Percentiles rank a stretch among this genome's conserved stretches.
phyloP scores from a whole-genome alignment of 2,329 filamentous ascomycete species.

The Verticillium isaacii region DNA sequence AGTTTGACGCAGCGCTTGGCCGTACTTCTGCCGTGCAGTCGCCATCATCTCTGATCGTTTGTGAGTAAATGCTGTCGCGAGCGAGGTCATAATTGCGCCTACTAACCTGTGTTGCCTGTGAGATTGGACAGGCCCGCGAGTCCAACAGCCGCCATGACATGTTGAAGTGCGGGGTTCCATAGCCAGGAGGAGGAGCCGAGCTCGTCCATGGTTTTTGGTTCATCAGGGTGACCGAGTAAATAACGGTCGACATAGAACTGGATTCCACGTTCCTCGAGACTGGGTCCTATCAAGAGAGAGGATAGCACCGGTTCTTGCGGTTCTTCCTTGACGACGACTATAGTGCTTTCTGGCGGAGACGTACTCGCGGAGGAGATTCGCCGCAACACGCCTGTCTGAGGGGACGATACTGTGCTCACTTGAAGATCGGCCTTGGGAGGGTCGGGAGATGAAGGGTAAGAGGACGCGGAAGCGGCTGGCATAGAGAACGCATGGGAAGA shows the following conservation, averaged over 20 bases:
- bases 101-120: conserved; percentile 29
- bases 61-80: not conserved
- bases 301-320: conserved; percentile 13
- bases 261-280: conserved; percentile 40
- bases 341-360: not conserved
- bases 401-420: not conserved
- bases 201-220: conserved; percentile 33
- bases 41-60: conserved; percentile 30
- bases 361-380: not conserved
- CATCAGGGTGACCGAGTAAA: conserved; percentile 46
- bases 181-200: conserved; percentile 30
- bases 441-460: not conserved
- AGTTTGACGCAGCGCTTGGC: conserved; percentile 44
- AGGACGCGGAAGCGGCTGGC: not conserved
- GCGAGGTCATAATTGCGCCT: not conserved
- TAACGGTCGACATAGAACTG: conserved; percentile 49
- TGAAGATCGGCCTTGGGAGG: not conserved
- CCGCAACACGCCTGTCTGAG: not conserved
- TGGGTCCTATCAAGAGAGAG: conserved; percentile 31
- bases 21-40: conserved; percentile 48
- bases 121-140: conserved; percentile 54
- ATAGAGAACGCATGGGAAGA: not conserved
- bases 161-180: conserved; percentile 33
- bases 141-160: conserved; percentile 53
- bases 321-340: conserved; percentile 3